A percentile compares a stretch with the other conserved stretches of the same genome.
phyloP scores from a whole-genome alignment of 2,329 filamentous ascomycete genomes.

The Fusarium illudens region DNA sequence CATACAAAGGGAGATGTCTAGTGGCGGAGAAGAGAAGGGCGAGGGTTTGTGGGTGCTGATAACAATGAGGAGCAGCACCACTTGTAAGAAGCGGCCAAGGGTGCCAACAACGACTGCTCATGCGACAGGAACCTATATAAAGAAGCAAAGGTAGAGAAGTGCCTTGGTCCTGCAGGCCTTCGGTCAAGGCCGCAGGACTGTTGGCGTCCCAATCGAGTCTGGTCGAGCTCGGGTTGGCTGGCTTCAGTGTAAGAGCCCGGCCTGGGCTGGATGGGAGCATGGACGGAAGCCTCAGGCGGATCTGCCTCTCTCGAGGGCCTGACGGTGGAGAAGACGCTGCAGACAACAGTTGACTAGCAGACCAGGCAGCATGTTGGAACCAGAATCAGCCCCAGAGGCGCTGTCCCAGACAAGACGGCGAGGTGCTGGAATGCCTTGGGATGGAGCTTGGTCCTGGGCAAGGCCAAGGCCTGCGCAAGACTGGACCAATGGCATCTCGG shows the following conservation, averaged over 20 bases:
- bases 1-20: neutral
- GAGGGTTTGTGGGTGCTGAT: neutral
- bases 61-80: neutral
- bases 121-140: constrained; percentile 19
- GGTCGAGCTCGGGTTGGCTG: neutral
- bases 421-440: constrained; percentile 29
- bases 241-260: constrained; percentile 2
- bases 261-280: no score
- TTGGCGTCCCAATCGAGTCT: constrained; percentile 10
- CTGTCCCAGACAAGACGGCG: neutral
- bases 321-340: neutral
- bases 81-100: neutral
- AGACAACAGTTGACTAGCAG: constrained; percentile 3
- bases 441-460: constrained; percentile 20
- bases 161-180: constrained; percentile 1
- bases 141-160: neutral
- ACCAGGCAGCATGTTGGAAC: constrained; percentile 16
- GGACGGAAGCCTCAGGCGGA: neutral
- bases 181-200: neutral
- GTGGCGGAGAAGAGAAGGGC: neutral
- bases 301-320: neutral
- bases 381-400: constrained; percentile 28
- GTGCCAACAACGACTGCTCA: constrained; percentile 8
- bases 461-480: neutral
- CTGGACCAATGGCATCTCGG: constrained; percentile 28